Evolutionary conservation across 352 stramenopile species (phyloP).

Genomic region (Phytopythium boreale): DNA sequence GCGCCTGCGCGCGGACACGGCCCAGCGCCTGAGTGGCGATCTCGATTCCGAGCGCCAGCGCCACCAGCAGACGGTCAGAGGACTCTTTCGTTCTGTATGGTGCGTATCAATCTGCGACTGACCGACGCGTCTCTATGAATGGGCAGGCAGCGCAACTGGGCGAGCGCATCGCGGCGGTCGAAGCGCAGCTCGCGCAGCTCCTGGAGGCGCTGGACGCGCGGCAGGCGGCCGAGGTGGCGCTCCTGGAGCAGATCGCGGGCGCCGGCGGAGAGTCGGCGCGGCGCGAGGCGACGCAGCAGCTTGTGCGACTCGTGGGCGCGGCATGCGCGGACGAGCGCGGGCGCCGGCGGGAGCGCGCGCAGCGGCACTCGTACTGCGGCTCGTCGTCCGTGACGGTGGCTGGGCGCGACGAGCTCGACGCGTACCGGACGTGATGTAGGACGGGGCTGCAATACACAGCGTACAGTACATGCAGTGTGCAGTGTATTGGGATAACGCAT

Average conservation of each 20-base stretch:
- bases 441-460: too few relatives aligned
- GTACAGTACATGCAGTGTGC: not conserved
- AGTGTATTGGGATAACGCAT: not conserved
- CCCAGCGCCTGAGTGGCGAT: constrained; percentile 43
- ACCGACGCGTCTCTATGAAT: not conserved
- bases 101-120: not conserved
- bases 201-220: constrained; percentile 15
- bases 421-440: constrained; percentile 10
- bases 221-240: constrained; percentile 36
- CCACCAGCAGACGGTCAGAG: constrained; percentile 37
- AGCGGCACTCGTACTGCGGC: constrained; percentile 54
- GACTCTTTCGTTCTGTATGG: not conserved
- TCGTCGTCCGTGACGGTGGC: constrained; percentile 62
- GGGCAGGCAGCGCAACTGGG: constrained; percentile 38
- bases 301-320: constrained; percentile 21
- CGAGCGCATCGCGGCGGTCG: constrained; percentile 36
- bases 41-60: constrained; percentile 46
- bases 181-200: constrained; percentile 30
- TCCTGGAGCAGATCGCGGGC: constrained; percentile 28
- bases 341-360: constrained; percentile 14
- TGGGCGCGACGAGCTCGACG: constrained; percentile 24
- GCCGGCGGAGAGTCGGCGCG: constrained; percentile 20
- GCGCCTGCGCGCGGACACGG: constrained; percentile 36
- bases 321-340: constrained; percentile 30
- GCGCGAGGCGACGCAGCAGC: constrained; percentile 16